Conservation (phyloP, 2,329 filamentous ascomycete genomes). For the Xylariales sp. region DNA sequence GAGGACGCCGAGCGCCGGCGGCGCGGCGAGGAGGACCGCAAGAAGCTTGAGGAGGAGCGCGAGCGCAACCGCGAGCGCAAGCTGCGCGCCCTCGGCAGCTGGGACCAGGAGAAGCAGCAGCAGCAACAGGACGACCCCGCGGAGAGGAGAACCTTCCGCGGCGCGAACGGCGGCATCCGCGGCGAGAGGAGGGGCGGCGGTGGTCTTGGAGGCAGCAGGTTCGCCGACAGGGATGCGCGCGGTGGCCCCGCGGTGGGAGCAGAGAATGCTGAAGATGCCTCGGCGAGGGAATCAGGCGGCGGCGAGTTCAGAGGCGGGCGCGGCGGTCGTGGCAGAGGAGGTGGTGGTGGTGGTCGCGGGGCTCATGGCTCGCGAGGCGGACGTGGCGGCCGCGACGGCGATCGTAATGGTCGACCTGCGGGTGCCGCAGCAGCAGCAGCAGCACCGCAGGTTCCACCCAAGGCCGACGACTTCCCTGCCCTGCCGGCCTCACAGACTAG, state of each 20-base stretch:
- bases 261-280: too few relatives aligned
- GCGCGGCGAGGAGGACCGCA: slow-evolving; percentile 47
- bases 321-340: slow-evolving; percentile 25
- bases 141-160: slow-evolving; percentile 35
- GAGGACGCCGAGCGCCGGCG: slow-evolving; percentile 49
- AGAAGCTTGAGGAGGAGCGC: slow-evolving; percentile 54
- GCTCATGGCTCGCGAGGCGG: slow-evolving; percentile 17
- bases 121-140: slow-evolving; percentile 13
- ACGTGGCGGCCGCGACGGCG: slow-evolving; percentile 26
- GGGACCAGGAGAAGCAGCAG: slow-evolving; percentile 55
- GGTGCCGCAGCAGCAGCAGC: slow-evolving; percentile 13
- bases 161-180: slow-evolving; percentile 33
- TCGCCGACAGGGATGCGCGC: slow-evolving; percentile 26
- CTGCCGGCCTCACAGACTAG: slow-evolving; percentile 23
- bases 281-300: slow-evolving; percentile 20
- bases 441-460: slow-evolving; percentile 23
- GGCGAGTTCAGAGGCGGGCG: slow-evolving; percentile 28
- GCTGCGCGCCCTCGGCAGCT: slow-evolving; percentile 53
- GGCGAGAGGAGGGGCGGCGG: slow-evolving; percentile 27
- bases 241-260: slow-evolving; percentile 14
- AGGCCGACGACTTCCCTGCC: slow-evolving; percentile 34
- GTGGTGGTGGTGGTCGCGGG: slow-evolving; percentile 26
- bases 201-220: slow-evolving; percentile 36
- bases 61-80: slow-evolving; percentile 58
- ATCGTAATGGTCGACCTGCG: too few relatives aligned